Evolutionary conservation across 306 rosid species (phyloP), one percentile per base, ranked within the genome.

Genomic region (Trifolium fragiferum): DNA sequence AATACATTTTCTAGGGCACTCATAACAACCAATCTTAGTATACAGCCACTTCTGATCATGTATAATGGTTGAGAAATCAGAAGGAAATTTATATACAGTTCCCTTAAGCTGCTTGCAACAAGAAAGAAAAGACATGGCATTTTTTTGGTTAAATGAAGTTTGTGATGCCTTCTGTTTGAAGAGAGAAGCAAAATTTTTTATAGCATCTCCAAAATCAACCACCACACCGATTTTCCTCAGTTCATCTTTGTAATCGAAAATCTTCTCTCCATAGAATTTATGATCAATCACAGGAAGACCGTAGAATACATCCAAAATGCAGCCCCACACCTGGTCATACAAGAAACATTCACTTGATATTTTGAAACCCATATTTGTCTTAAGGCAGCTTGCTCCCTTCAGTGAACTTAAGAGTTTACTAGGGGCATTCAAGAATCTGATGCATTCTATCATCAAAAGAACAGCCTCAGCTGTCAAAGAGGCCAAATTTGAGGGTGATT

Each of bases 321-420:
- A 78, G 23, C 84, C 96, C 94, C 93, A 92, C 21, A 60, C 68
- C 32, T 78, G 70, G 25, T 89, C 82, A 27, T 10, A 74, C 75
- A 87, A 67, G 84, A 82, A 80, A 80, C 93, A 88, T 43, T 80
- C 84, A 20, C 72, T 30, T 0, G 98, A 87, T 54, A 10, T 15
- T 80, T 83, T 84, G 83, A 72, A 88, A 40, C 96, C 96, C 51
- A 15, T 23, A 7, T 49, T 81, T 2, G 98, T 92, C 89, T 74
- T 61, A 70, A 92, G 68, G 70, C 85, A 92, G 41, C 70, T 77
- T 2, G 35, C 37, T 27, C 18, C 81, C 67, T 27, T 71, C 18
- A 89, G 68, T 19, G 82, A 68, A 47, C 15, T 46, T 8, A 69
- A 75, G 40, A 90, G 66, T 58, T 77, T 33, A 43, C n/a, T 4